A percentile compares a stretch with the other conserved stretches of the same genome.
phyloP scores from a whole-genome alignment of 1,284 basidiomycete species.

The Malassezia slooffiae region DNA sequence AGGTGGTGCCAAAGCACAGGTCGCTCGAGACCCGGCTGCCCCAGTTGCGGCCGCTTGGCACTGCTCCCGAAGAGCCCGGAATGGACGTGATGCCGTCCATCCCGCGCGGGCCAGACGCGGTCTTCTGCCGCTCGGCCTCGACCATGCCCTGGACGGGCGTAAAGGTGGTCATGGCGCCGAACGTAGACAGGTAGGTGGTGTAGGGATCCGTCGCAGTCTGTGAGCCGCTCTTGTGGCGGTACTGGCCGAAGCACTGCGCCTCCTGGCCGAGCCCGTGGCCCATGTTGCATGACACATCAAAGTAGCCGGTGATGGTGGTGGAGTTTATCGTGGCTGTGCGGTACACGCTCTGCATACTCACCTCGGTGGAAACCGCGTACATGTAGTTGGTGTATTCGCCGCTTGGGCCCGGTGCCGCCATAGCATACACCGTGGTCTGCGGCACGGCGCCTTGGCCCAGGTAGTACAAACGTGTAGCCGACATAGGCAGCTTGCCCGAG shows the following conservation, averaged over 20 bases:
- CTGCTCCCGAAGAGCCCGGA: no score
- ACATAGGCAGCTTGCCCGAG: not conserved
- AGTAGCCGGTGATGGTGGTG: not conserved
- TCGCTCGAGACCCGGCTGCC: no score
- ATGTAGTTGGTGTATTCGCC: constrained; percentile 5
- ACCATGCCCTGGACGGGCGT: constrained; percentile 6
- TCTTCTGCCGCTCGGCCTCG: not conserved
- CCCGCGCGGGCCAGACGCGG: not conserved
- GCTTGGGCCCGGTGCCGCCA: constrained; percentile 1
- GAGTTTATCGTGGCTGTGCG: not conserved
- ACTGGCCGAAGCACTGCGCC: constrained; percentile 5
- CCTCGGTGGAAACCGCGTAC: constrained; percentile 2
- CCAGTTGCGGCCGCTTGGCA: no score
- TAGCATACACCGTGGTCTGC: constrained; percentile 7
- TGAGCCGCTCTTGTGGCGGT: not conserved
- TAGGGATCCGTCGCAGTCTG: constrained; percentile 1
- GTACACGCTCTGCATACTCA: not conserved
- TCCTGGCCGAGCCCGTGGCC: not conserved
- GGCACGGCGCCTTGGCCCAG: constrained; percentile 4
- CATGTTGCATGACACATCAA: constrained; percentile 1
- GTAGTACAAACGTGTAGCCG: constrained; percentile 7
- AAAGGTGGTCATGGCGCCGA: not conserved
- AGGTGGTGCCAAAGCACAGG: no score
- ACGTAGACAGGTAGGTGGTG: constrained; percentile 1
- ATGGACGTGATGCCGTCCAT: no score